Evolutionary conservation across 345 rosid genomes (phyloP), one percentile per base, ranked within the genome.

Genomic region (Mangifera indica): DNA sequence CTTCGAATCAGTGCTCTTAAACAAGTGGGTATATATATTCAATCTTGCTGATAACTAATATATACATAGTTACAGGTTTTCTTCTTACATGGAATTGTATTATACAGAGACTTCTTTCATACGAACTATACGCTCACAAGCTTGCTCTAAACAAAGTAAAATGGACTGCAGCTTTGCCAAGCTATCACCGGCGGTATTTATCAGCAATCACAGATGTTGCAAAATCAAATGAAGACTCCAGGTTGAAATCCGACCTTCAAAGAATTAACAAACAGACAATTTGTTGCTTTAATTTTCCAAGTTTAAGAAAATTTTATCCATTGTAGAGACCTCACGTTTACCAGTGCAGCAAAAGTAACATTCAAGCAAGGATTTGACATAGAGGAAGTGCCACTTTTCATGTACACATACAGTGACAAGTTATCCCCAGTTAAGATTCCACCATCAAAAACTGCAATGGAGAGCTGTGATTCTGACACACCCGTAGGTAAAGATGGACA

Each of bases 1-100:
- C 83, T 84, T 25, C 88, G 84, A 66, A 79, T 88, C 63, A 46
- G 82, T 61, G 68, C 81, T 81, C 81, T 90, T 6, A 79, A 84
- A 67, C 96, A 88, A 75, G 96, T 90, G 6, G 66, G 85, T 77
- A 1, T 49, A 60, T 77, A 1, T 34, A 60, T 4, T 49, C 25
- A 45, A 46, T 21, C 25, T 7, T 44, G 10, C 22, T 14, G 21
- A 2, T 10, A 18, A 7, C 2, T 7, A 18, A 15, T 11, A 17
- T 15, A 32, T n/a, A 26, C 15, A 15, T 26, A 48, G 26, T 7
- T 54, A 55, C 10, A 17, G 18, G 4, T 13, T 44, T 69, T 15
- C 9, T 2, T n/a, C n/a, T 48, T 48, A 49, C 25, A 15, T 48
- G 53, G 42, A 20, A 1, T 12, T 21, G 25, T 14, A n/a, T 32